These are phyloP conservation scores for Erysimum cheiri DNA, from an alignment of 441 rosid species.

Conservation along the genomic window DNA sequence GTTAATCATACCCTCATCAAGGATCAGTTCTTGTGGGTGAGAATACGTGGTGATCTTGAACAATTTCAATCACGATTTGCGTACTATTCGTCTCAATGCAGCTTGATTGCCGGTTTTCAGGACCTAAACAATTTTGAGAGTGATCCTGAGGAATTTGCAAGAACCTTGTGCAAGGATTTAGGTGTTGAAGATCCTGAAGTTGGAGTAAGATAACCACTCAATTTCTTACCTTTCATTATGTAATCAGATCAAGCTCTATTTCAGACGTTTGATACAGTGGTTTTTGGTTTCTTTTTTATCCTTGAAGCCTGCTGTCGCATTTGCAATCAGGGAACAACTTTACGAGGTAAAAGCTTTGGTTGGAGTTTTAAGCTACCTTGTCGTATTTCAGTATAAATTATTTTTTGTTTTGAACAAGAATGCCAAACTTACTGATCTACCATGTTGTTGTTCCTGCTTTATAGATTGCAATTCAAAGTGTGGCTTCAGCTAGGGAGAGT, in stretches of 20 bases:
- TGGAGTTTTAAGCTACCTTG: background rate
- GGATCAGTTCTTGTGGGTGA: conserved; percentile 94
- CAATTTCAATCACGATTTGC: background rate
- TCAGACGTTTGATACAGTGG: conserved; percentile 12
- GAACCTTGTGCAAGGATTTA: conserved; percentile 85
- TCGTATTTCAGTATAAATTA: background rate
- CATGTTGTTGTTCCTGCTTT: conserved; percentile 36
- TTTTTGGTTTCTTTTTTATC: conserved; percentile 25
- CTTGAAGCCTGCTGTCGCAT: conserved; percentile 89
- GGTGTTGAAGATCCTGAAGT: conserved; percentile 91
- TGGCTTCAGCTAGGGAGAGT: conserved; percentile 85
- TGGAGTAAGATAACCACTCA: conserved; percentile 61
- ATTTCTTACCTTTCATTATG: background rate
- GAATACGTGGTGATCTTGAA: conserved; percentile 29
- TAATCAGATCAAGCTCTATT: background rate
- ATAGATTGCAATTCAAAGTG: conserved; percentile 86
- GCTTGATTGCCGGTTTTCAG: conserved; percentile 46
- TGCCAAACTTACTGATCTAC: conserved; percentile 23
- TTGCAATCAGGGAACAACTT: conserved; percentile 90
- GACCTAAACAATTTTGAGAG: conserved; percentile 90
- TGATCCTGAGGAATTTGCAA: conserved; percentile 91
- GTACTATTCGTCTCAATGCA: background rate
- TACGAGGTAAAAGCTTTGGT: conserved; percentile 66
- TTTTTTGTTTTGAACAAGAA: conserved; percentile 1
- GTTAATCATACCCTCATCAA: conserved; percentile 86